These are phyloP conservation scores for Echinochloa phyllopogon DNA, from an alignment of 176 grass and related monocot species.

Conservation along the genomic window DNA sequence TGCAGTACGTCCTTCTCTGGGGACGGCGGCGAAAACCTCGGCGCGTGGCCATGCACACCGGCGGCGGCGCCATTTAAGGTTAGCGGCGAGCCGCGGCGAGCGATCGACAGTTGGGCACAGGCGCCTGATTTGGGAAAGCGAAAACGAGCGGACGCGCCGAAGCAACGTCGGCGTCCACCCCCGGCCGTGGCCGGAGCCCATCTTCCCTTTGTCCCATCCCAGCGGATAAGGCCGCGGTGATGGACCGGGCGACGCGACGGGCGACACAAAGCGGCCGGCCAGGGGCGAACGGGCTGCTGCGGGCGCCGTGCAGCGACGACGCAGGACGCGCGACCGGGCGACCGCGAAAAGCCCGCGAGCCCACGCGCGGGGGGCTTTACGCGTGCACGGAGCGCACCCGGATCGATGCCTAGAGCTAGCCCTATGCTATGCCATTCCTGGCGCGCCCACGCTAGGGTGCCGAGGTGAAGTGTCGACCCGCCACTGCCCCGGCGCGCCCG, in stretches of 20 bases:
- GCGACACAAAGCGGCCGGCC: conserved; percentile 42
- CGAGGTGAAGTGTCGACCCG: conserved; percentile 28
- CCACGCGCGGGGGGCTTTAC: too few species aligned
- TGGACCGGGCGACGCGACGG: background rate
- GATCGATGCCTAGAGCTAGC: background rate
- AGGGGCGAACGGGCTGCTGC: too few species aligned
- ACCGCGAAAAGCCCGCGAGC: conserved; percentile 17
- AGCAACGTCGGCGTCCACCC: background rate
- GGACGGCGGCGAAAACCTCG: too few species aligned
- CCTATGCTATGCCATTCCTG: too few species aligned
- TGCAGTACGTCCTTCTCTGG: too few species aligned
- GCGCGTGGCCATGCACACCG: too few species aligned
- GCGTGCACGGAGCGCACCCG: conserved; percentile 8
- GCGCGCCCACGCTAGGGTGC: background rate
- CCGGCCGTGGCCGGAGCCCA: background rate
- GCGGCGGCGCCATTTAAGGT: background rate
- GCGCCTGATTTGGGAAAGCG: background rate
- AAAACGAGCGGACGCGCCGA: background rate
- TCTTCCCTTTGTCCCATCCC: too few species aligned
- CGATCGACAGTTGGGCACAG: background rate
- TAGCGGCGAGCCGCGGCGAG: background rate
- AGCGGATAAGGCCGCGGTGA: background rate
- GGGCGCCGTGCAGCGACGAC: background rate
- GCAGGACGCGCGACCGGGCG: background rate
- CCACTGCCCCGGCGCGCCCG: background rate